These are phyloP conservation scores for Wickerhamomyces rabaulensis DNA, from an alignment of 805 yeast genomes.

Conservation along the genomic window DNA sequence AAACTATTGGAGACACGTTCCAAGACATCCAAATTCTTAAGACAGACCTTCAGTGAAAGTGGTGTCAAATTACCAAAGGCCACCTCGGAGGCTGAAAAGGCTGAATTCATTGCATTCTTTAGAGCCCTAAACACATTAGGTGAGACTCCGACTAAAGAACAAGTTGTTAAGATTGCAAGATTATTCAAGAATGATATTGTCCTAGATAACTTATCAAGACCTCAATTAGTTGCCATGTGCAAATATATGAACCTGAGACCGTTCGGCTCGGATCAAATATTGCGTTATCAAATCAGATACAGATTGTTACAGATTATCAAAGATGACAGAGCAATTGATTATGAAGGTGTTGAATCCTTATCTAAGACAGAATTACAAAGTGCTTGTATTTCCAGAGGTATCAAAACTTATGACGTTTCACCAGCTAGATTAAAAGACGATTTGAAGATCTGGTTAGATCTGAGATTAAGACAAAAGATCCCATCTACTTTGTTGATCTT, in stretches of 20 bases:
- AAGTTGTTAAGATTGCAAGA: conserved; percentile 77
- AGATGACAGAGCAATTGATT: conserved; percentile 87
- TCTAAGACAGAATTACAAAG: conserved; percentile 73
- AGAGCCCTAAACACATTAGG: conserved; percentile 60
- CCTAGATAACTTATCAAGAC: conserved; percentile 85
- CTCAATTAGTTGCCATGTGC: conserved; percentile 88
- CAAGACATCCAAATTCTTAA: conserved; percentile 55
- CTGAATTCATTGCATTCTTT: conserved; percentile 76
- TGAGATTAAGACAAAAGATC: conserved; percentile 82
- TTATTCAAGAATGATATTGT: conserved; percentile 90
- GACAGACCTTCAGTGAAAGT: conserved; percentile 60
- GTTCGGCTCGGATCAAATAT: conserved; percentile 86
- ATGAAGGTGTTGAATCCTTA: conserved; percentile 87
- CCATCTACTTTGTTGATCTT: conserved; percentile 87
- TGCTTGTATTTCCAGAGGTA: conserved; percentile 94
- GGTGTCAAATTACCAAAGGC: conserved; percentile 65
- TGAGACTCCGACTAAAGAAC: conserved; percentile 59
- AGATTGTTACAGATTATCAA: conserved; percentile 84
- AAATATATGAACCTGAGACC: conserved; percentile 88
- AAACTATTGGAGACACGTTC: conserved; percentile 57
- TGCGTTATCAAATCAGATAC: conserved; percentile 91
- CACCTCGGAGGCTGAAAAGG: conserved; percentile 65
- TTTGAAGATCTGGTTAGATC: conserved; percentile 80
- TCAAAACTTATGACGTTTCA: conserved; percentile 69
- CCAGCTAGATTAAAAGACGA: conserved; percentile 82